Evolutionary conservation across 495 filamentous ascomycete species (phyloP).

Genomic region (Evansstolkia leycettana): DNA sequence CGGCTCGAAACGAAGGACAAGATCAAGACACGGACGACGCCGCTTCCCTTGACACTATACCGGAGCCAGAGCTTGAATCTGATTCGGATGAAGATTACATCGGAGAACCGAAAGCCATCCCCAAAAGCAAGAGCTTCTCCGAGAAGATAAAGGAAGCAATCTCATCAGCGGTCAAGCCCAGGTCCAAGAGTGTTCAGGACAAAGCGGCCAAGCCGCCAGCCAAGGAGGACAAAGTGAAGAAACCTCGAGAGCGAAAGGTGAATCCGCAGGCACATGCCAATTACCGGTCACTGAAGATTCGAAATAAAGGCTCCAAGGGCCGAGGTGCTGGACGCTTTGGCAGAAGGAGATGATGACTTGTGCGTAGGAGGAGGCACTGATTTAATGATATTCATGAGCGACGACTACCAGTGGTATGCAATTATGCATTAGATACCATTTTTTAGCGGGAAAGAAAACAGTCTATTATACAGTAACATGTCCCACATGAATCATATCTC

Average conservation of each 20-base stretch:
- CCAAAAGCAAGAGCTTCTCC: conserved; percentile 27
- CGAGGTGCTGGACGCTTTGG: conserved; percentile 33
- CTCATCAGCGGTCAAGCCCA: conserved; percentile 15
- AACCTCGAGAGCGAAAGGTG: conserved; percentile 51
- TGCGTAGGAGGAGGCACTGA: no score
- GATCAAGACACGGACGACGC: neutral
- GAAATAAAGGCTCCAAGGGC: conserved; percentile 37
- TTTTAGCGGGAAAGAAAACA: conserved; percentile 3
- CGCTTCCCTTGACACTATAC: neutral
- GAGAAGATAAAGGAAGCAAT: conserved; percentile 34
- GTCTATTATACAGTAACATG: neutral
- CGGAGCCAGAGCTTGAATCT: conserved; percentile 16
- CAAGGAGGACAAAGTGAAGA: conserved; percentile 35
- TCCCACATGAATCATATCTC: conserved; percentile 4
- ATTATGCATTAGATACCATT: conserved; percentile 12
- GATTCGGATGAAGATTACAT: conserved; percentile 18
- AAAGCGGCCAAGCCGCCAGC: conserved; percentile 16
- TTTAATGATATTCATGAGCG: conserved; percentile 10
- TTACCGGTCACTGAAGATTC: conserved; percentile 71
- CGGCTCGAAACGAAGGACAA: conserved; percentile 1
- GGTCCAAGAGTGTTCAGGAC: conserved; percentile 11
- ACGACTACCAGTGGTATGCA: conserved; percentile 16
- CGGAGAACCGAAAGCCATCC: conserved; percentile 11
- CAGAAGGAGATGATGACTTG: conserved; percentile 18
- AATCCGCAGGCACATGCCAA: conserved; percentile 69